Evolutionary conservation across 768 basidiomycete species (phyloP), one percentile per base, ranked within the genome.

Genomic region (Amanita exitialis): DNA sequence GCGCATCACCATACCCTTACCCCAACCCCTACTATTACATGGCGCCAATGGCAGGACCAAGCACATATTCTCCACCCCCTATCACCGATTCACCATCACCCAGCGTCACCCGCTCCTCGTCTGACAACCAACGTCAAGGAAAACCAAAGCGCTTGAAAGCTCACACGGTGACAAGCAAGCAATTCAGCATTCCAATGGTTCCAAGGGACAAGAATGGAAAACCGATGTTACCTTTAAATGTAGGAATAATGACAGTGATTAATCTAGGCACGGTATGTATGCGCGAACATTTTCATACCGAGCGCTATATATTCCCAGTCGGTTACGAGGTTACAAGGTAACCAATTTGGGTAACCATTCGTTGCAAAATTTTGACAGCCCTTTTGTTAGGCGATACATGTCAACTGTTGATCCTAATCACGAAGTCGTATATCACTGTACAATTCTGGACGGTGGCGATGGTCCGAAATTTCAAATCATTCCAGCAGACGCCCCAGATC

Each of bases 291-390:
- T 91, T 90, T 60, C 86, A 89, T 62, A 90, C 89, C 0, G 88
- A 91, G 62, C 71, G 90, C 47, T 91, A 91, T 61, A 91, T 92
- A 56, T 92, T 89, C 59, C 90, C 90, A 8, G 83, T 90, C 36
- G 87, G 87, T 13, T 91, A 90, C 61, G 86, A 88, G 60, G 85
- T 89, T 4, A 84, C 80, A 3, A 76, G 88, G 87, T 85, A 37
- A 44, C 76, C 39, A 53, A 21, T 12, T 36, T 16, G 15, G n/a
- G 34, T 52, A 30, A 36, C 30, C 41, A 23, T 49, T 25, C 38
- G 18, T 18, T 51, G 37, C 46, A 18, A 41, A 27, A 30, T n/a
- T 48, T 38, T 51, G 46, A 54, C 18, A 51, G 12, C 42, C 42
- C 52, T 55, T 46, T 47, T 46, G 18, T 6, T 53, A 90, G 89